phyloP scores from a whole-genome alignment of 2,329 filamentous ascomycete species.

The Aspergillus chevalieri region DNA sequence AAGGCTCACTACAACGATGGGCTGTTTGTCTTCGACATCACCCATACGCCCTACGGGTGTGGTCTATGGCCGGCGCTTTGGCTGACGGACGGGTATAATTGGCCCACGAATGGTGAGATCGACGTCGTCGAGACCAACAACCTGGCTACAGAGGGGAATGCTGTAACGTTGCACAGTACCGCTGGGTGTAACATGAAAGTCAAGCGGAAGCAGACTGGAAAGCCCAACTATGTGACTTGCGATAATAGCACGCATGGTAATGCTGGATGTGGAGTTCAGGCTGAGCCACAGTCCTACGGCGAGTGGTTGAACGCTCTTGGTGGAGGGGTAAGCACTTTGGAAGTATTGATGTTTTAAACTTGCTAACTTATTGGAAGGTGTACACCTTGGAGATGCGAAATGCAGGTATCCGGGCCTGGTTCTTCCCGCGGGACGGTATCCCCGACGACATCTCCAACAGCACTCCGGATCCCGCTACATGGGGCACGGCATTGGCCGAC shows the following conservation, averaged over 20 bases:
- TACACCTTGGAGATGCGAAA: slow-evolving; percentile 57
- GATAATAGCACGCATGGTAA: slow-evolving; percentile 48
- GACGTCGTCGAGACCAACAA: slow-evolving; percentile 58
- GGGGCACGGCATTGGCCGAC: slow-evolving; percentile 59
- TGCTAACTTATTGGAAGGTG: slow-evolving; percentile 24
- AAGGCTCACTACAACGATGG: slow-evolving; percentile 55
- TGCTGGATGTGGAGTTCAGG: slow-evolving; percentile 53
- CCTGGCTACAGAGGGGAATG: slow-evolving; percentile 49
- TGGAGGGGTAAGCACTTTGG: slow-evolving; percentile 43
- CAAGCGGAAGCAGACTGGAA: slow-evolving; percentile 50
- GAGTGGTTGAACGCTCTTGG: slow-evolving; percentile 47
- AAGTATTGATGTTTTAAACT: background rate
- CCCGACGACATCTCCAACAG: slow-evolving; percentile 48
- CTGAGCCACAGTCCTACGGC: slow-evolving; percentile 44
- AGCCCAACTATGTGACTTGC: slow-evolving; percentile 42
- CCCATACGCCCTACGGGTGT: slow-evolving; percentile 59
- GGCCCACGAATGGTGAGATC: slow-evolving; percentile 61
- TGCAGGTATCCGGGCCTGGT: slow-evolving; percentile 59
- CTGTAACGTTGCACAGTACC: slow-evolving; percentile 56
- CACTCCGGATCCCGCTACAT: slow-evolving; percentile 55
- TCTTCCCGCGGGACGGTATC: slow-evolving; percentile 47
- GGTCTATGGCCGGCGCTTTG: slow-evolving; percentile 62
- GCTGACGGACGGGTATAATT: slow-evolving; percentile 56
- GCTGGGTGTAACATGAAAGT: slow-evolving; percentile 50
- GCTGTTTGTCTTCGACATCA: slow-evolving; percentile 62